Evolutionary conservation across 345 rosid species (phyloP).

Genomic region (Citrus unshiu): DNA sequence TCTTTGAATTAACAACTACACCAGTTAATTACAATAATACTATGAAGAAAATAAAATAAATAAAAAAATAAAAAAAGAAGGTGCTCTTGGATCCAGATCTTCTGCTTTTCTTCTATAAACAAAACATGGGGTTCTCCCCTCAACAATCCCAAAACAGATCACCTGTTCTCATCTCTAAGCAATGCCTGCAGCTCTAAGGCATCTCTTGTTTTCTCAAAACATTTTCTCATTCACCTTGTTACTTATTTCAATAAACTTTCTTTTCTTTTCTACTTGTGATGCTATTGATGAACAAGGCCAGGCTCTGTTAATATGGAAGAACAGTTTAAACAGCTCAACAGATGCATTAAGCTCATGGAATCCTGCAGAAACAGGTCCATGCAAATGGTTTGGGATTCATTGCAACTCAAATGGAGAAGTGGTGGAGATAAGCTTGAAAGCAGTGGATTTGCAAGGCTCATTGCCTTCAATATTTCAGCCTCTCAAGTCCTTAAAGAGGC

Average conservation of each 20-base stretch:
- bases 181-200: conserved; percentile 58
- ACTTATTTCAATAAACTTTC: conserved; percentile 29
- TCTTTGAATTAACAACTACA: conserved; percentile 22
- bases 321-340: conserved; percentile 49
- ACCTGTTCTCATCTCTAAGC: conserved; percentile 37
- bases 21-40: conserved; percentile 13
- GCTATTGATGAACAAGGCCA: conserved; percentile 67
- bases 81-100: conserved; percentile 67
- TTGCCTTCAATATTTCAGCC: conserved; percentile 57
- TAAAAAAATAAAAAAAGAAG: conserved; percentile 6
- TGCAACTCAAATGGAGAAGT: conserved; percentile 66
- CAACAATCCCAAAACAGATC: conserved; percentile 61
- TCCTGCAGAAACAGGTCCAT: conserved; percentile 45
- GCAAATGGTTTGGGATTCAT: conserved; percentile 73
- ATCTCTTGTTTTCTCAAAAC: conserved; percentile 37
- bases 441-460: conserved; percentile 60
- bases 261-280: conserved; percentile 43
- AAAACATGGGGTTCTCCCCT: conserved; percentile 82
- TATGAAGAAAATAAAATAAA: background rate
- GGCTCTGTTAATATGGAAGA: conserved; percentile 80
- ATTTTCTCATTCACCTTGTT: conserved; percentile 43
- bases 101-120: conserved; percentile 62
- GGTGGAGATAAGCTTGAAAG: conserved; percentile 51
- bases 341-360: conserved; percentile 58
- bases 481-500: conserved; percentile 50